A percentile compares a stretch with the other conserved stretches of the same genome.
Conservation (phyloP, 2,329 filamentous ascomycete species). For the Alternaria arbusti region DNA sequence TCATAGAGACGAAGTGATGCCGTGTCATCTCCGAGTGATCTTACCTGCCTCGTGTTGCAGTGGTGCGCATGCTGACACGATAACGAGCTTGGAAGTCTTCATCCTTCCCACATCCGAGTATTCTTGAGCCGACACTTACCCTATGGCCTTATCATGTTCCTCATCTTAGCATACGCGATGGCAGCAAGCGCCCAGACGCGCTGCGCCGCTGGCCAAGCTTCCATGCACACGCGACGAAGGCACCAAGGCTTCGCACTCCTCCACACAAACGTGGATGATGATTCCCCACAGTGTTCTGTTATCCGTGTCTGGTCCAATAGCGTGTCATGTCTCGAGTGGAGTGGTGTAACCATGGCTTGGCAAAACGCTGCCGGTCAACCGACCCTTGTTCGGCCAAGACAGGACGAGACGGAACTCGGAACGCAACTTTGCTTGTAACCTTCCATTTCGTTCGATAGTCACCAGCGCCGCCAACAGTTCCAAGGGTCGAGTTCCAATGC, state of each 20-base stretch:
- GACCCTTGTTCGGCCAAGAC: conserved; percentile 17
- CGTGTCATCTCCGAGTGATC: background rate
- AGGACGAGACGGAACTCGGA: conserved; percentile 31
- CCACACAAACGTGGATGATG: conserved; percentile 8
- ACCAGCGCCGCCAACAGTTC: conserved; percentile 28
- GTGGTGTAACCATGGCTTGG: conserved; percentile 6
- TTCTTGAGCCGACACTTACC: conserved; percentile 12
- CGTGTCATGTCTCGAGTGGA: background rate
- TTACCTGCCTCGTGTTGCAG: background rate
- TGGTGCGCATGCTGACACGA: background rate
- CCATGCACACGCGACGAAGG: conserved; percentile 17
- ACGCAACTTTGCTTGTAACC: conserved; percentile 23
- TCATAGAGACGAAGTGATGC: background rate
- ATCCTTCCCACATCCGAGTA: background rate
- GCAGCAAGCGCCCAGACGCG: conserved; percentile 14
- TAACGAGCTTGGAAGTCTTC: background rate
- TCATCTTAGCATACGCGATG: conserved; percentile 9
- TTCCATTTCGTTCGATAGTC: conserved; percentile 21
- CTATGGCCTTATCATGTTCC: background rate
- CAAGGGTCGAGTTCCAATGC: conserved; percentile 14
- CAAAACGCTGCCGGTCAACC: conserved; percentile 8
- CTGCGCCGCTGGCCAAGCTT: conserved; percentile 11
- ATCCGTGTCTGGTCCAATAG: conserved; percentile 5
- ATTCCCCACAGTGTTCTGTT: background rate
- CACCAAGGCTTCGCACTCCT: conserved; percentile 16